Conservation (phyloP, 805 yeast genomes). For the Candida insectorum region DNA sequence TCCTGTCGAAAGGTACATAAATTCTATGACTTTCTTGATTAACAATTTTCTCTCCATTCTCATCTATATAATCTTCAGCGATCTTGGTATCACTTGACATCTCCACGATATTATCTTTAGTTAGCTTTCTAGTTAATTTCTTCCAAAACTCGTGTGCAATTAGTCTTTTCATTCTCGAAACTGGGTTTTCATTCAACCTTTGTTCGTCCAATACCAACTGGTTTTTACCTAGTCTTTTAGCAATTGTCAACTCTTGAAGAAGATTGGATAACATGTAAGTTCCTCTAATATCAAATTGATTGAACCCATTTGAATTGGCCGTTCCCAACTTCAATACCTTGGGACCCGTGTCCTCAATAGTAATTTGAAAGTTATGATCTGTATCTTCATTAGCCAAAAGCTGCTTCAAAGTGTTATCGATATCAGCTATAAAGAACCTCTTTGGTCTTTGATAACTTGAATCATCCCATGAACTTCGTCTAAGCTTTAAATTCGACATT, state of each 20-base stretch:
- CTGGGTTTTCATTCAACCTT: constrained; percentile 84
- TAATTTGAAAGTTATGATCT: constrained; percentile 71
- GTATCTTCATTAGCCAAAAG: constrained; percentile 78
- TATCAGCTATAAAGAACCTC: constrained; percentile 69
- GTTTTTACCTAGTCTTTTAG: constrained; percentile 73
- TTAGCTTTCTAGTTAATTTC: constrained; percentile 67
- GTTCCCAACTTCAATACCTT: constrained; percentile 44
- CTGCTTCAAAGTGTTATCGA: constrained; percentile 67
- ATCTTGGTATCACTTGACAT: constrained; percentile 82
- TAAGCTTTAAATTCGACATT: constrained; percentile 13
- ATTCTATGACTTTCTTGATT: constrained; percentile 67
- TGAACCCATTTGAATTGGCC: constrained; percentile 78
- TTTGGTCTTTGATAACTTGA: constrained; percentile 26
- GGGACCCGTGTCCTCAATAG: constrained; percentile 32
- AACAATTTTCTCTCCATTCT: constrained; percentile 22
- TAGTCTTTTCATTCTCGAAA: constrained; percentile 66
- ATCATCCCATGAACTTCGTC: constrained; percentile 34
- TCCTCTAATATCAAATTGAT: constrained; percentile 72
- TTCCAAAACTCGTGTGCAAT: constrained; percentile 81
- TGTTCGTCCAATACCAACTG: constrained; percentile 80
- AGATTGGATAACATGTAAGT: constrained; percentile 86
- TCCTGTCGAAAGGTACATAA: constrained; percentile 67
- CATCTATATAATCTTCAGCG: constrained; percentile 42
- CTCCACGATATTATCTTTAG: constrained; percentile 54
- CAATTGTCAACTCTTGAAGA: constrained; percentile 84